These are phyloP conservation scores for Thelonectria rubi DNA, from an alignment of 2,329 filamentous ascomycete species.

Conservation along the genomic window DNA sequence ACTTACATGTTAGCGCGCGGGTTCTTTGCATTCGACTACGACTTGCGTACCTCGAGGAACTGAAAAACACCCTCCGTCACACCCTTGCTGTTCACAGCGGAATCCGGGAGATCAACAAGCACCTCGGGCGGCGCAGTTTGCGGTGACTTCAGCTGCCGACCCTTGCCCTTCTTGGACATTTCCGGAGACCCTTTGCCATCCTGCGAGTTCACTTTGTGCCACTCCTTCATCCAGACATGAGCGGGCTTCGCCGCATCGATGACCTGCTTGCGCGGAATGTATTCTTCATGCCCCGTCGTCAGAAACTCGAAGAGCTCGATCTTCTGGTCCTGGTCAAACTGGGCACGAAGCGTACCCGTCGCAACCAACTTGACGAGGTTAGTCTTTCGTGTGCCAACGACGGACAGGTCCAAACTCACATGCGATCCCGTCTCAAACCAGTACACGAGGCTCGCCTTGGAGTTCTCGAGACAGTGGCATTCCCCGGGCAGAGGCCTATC, in stretches of 20 bases:
- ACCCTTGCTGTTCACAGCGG: slow-evolving; percentile 66
- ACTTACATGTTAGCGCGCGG: slow-evolving; percentile 34
- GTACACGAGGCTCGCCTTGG: slow-evolving; percentile 83
- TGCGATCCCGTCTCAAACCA: slow-evolving; percentile 88
- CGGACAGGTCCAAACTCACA: slow-evolving; percentile 58
- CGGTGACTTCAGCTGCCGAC: slow-evolving; percentile 67
- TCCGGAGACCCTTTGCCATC: slow-evolving; percentile 70
- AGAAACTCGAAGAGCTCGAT: slow-evolving; percentile 88
- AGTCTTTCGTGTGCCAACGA: slow-evolving; percentile 28
- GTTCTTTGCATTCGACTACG: slow-evolving; percentile 30
- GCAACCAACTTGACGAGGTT: slow-evolving; percentile 70
- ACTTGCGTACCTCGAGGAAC: slow-evolving; percentile 67
- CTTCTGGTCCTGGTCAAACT: slow-evolving; percentile 81
- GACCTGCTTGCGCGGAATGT: slow-evolving; percentile 74
- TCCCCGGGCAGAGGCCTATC: slow-evolving; percentile 68
- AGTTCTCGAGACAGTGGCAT: slow-evolving; percentile 78
- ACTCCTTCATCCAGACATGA: slow-evolving; percentile 73
- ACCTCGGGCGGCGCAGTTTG: slow-evolving; percentile 66
- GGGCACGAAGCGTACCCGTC: slow-evolving; percentile 78
- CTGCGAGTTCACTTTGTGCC: slow-evolving; percentile 65
- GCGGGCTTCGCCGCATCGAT: slow-evolving; percentile 69
- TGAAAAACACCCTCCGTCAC: slow-evolving; percentile 69
- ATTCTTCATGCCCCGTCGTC: slow-evolving; percentile 82
- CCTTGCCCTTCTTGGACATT: slow-evolving; percentile 73
- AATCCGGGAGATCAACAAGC: slow-evolving; percentile 65